Percentiles rank a stretch among this genome's conserved stretches.
phyloP scores from a whole-genome alignment of 148 eudicot species.

The Cornus florida region DNA sequence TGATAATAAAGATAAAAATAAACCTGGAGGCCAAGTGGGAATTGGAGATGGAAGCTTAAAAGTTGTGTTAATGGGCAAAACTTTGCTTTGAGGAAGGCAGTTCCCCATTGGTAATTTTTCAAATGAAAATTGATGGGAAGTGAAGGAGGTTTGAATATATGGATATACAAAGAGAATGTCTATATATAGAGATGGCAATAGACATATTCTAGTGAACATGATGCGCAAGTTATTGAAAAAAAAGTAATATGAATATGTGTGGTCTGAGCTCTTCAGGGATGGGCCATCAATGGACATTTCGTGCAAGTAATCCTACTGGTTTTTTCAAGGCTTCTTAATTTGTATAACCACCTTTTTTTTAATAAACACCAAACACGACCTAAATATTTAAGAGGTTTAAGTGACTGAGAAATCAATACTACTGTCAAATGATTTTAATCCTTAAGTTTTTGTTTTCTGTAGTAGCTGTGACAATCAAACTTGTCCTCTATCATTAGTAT shows the following conservation, averaged over 20 bases:
- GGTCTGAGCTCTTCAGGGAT: too few relatives aligned
- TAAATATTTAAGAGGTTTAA: too few relatives aligned
- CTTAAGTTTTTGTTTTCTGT: too few relatives aligned
- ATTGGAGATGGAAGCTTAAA: slow-evolving; percentile 35
- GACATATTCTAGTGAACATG: slow-evolving; percentile 12
- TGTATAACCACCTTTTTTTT: too few relatives aligned
- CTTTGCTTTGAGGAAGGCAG: slow-evolving; percentile 9
- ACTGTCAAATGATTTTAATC: too few relatives aligned
- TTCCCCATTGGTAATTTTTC: slow-evolving; percentile 26
- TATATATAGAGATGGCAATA: neutral
- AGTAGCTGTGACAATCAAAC: too few relatives aligned
- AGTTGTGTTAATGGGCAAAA: slow-evolving; percentile 25
- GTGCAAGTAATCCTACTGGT: slow-evolving; percentile 6
- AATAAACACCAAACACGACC: too few relatives aligned
- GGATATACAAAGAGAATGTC: neutral
- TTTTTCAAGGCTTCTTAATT: too few relatives aligned
- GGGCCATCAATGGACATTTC: neutral
- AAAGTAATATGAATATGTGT: neutral
- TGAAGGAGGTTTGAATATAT: neutral
- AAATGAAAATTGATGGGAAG: neutral
- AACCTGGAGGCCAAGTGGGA: slow-evolving; percentile 39
- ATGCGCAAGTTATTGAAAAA: too few relatives aligned
- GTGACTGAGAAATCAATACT: too few relatives aligned
- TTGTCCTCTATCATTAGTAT: too few relatives aligned
- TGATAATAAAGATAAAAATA: neutral